Evolutionary conservation across 768 basidiomycete genomes (phyloP).

Genomic region (Galerina sulciceps): DNA sequence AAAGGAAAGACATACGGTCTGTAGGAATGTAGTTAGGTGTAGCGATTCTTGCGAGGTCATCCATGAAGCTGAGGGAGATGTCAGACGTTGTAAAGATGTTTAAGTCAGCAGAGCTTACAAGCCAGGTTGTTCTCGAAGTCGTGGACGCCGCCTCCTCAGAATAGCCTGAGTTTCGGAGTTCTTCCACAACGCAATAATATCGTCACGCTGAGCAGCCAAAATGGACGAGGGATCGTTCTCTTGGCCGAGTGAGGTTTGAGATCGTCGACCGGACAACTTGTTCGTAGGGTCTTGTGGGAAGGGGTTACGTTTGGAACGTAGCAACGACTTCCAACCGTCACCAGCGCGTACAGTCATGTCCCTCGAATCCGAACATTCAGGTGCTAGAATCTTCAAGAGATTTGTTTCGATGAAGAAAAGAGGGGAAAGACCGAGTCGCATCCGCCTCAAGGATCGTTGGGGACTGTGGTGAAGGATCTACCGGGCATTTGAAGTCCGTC

Average conservation of each 20-base stretch:
- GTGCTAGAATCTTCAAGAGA: slow-evolving; percentile 53
- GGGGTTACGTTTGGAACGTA: slow-evolving; percentile 25
- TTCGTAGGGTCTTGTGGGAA: slow-evolving; percentile 5
- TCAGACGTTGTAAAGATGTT: neutral
- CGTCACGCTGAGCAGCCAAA: slow-evolving; percentile 56
- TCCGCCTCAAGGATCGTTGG: slow-evolving; percentile 32
- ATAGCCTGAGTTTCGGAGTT: slow-evolving; percentile 56
- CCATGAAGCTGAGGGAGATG: slow-evolving; percentile 60
- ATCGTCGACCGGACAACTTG: slow-evolving; percentile 11
- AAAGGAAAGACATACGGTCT: slow-evolving; percentile 50
- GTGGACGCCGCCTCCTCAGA: slow-evolving; percentile 50
- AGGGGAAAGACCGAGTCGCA: slow-evolving; percentile 43
- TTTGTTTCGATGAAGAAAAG: slow-evolving; percentile 60
- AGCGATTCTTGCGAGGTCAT: slow-evolving; percentile 67
- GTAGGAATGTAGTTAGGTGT: slow-evolving; percentile 60
- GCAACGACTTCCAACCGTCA: slow-evolving; percentile 58
- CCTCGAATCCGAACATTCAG: slow-evolving; percentile 39
- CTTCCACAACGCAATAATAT: slow-evolving; percentile 67
- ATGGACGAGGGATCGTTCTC: slow-evolving; percentile 54
- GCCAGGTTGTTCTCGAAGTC: slow-evolving; percentile 66
- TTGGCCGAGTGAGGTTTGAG: slow-evolving; percentile 25
- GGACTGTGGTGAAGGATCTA: slow-evolving; percentile 20
- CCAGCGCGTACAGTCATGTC: slow-evolving; percentile 61
- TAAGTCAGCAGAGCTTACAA: slow-evolving; percentile 55
- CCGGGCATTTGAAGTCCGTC: slow-evolving; percentile 14